These are phyloP conservation scores for Colletotrichum lindemuthianum DNA, from an alignment of 2,329 filamentous ascomycete species.

Conservation along the genomic window DNA sequence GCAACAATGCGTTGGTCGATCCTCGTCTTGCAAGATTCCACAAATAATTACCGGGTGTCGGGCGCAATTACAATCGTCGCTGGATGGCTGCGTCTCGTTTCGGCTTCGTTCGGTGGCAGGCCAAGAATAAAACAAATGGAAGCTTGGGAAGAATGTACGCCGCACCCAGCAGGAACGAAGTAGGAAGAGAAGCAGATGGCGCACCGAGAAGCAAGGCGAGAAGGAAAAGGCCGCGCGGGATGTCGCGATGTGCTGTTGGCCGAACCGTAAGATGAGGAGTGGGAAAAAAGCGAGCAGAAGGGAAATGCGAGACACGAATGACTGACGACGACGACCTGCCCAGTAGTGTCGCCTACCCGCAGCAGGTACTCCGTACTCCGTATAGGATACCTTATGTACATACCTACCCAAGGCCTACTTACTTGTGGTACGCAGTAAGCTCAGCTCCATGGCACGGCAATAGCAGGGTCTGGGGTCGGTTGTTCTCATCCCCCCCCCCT, in stretches of 20 bases:
- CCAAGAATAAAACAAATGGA: too few relatives aligned
- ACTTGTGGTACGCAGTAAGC: too few relatives aligned
- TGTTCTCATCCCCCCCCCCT: too few relatives aligned
- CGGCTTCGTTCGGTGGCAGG: too few relatives aligned
- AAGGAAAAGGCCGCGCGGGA: too few relatives aligned
- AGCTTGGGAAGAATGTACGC: too few relatives aligned
- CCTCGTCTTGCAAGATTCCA: slow-evolving; percentile 32
- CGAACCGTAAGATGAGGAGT: background rate
- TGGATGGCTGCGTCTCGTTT: background rate
- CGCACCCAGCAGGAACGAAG: background rate
- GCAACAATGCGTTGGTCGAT: slow-evolving; percentile 22
- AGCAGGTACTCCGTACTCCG: too few relatives aligned
- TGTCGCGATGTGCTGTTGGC: too few relatives aligned
- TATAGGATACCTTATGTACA: too few relatives aligned
- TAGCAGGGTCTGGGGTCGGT: slow-evolving; percentile 19
- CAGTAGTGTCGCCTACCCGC: too few relatives aligned
- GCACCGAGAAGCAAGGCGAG: background rate
- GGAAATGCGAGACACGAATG: slow-evolving; percentile 14
- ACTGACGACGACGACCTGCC: background rate
- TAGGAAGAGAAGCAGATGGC: background rate
- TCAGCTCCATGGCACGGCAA: too few relatives aligned
- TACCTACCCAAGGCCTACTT: too few relatives aligned
- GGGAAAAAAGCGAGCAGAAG: background rate
- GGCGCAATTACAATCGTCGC: slow-evolving; percentile 20
- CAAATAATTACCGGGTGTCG: slow-evolving; percentile 10